phyloP scores from a whole-genome alignment of 164 flowering plant species.

The Berberis thunbergii region DNA sequence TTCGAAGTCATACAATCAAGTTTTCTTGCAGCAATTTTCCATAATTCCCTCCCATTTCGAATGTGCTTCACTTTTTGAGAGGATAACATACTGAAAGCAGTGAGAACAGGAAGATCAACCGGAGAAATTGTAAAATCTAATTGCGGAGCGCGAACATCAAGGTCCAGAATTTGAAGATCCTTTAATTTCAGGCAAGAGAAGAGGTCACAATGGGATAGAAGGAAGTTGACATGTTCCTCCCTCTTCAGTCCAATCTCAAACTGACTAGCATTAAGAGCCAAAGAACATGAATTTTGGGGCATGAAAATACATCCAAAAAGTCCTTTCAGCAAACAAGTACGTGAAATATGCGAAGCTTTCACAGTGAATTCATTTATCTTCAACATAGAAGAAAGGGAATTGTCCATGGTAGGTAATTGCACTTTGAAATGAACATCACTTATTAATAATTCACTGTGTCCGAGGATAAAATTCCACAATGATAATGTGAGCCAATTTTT shows the following conservation, averaged over 20 bases:
- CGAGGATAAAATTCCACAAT: constrained; percentile 34
- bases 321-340: constrained; percentile 37
- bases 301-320: constrained; percentile 32
- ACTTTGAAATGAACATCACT: constrained; percentile 35
- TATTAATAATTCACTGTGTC: constrained; percentile 36
- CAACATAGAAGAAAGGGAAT: constrained; percentile 22
- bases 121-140: constrained; percentile 43
- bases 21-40: constrained; percentile 56
- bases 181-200: constrained; percentile 21
- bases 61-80: constrained; percentile 23
- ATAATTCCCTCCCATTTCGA: constrained; percentile 67
- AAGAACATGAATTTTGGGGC: constrained; percentile 27
- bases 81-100: constrained; percentile 17
- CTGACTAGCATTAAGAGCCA: constrained; percentile 28
- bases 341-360: constrained; percentile 20
- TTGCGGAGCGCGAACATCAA: constrained; percentile 34
- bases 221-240: constrained; percentile 19
- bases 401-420: constrained; percentile 31
- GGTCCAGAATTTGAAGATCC: constrained; percentile 39
- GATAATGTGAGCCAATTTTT: constrained; percentile 29
- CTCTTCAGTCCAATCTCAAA: constrained; percentile 43
- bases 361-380: constrained; percentile 36
- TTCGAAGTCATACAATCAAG: constrained; percentile 23
- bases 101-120: constrained; percentile 31
- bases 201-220: constrained; percentile 29